A percentile compares a stretch with the other conserved stretches of the same genome.
phyloP scores from a whole-genome alignment of 192 early-diverging fungal genomes.

The Coemansia sp. region DNA sequence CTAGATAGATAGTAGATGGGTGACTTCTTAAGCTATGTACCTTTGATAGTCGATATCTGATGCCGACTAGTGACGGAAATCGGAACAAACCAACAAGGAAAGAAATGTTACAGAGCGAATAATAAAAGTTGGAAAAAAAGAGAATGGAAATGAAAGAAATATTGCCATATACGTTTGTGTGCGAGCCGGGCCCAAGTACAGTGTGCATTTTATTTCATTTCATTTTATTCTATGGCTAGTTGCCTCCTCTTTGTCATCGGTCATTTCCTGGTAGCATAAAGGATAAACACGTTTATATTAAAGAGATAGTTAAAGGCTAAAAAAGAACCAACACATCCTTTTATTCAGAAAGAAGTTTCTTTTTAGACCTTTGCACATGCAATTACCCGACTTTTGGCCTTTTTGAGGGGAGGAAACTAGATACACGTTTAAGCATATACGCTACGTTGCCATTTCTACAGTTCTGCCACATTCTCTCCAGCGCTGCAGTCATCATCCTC shows the following conservation, averaged over 20 bases:
- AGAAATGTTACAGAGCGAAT: not conserved
- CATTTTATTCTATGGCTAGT: not conserved
- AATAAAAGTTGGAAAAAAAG: not conserved
- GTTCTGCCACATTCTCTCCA: not conserved
- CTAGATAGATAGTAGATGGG: not conserved
- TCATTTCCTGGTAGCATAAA: not conserved
- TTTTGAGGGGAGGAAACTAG: too few species aligned
- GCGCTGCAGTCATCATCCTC: not conserved
- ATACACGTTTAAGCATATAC: too few species aligned
- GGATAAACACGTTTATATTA: not conserved
- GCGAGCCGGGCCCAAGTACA: too few species aligned
- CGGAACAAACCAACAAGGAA: not conserved
- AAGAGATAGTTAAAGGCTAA: not conserved
- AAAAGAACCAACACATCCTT: not conserved
- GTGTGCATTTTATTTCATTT: too few species aligned
- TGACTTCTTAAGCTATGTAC: not conserved
- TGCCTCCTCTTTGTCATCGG: not conserved
- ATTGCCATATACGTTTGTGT: too few species aligned
- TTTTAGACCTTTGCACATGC: not conserved
- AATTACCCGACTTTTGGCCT: not conserved
- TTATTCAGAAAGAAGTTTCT: not conserved
- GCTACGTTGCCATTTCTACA: not conserved
- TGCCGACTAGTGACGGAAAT: too few species aligned
- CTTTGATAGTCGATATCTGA: too few species aligned
- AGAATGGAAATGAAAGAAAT: not conserved